Base-by-base conservation (phyloP, 2,329 filamentous ascomycete genomes). In the Colletotrichum sp. region DNA sequence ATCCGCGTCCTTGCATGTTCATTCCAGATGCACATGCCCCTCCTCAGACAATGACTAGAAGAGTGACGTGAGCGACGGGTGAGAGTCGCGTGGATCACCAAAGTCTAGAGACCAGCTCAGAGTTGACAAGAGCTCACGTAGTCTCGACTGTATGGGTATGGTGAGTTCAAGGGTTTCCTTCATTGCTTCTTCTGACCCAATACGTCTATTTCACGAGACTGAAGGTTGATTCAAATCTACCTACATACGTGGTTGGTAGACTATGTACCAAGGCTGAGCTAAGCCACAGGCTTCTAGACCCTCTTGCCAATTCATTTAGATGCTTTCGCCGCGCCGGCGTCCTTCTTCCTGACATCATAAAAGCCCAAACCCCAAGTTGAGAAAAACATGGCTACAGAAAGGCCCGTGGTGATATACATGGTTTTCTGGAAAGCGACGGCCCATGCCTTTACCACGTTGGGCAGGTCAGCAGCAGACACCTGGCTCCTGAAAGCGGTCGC, bases 291-390 rank as follows among this genome's bases (percentile, higher is more conserved):
- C 18, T n/a, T n/a, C 18, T n/a, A 48, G 5, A n/a, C 18, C 38
- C 6, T 18, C 1, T 34, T n/a, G 28, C 58, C 18, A 4, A 12
- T 28, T n/a, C 9, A n/a, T 13, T 61, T 34, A 26, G 58, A 7
- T 14, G 8, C 58, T 24, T 61, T 26, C 4, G 28, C 64, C 4
- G 18, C 14, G 5, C n/a, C 43, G 9, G 21, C 21, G 2, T 77
- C 66, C 76, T 83, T 83, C 78, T 86, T 85, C 52, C 86, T 84
- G 34, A 89, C 81, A 75, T 86, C 85, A 18, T 84, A 83, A 82
- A 86, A 88, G 1, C 88, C 88, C 77, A 89, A 82, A 0, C 87
- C 87, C 77, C 84, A 86, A 1, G 82, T 79, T 4, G 83, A 81
- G 1, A 86, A 21, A n/a, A 88, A 83, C 71, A 80, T 78, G 4